phyloP scores from a whole-genome alignment of 306 rosid genomes.

The Abrus precatorius region DNA sequence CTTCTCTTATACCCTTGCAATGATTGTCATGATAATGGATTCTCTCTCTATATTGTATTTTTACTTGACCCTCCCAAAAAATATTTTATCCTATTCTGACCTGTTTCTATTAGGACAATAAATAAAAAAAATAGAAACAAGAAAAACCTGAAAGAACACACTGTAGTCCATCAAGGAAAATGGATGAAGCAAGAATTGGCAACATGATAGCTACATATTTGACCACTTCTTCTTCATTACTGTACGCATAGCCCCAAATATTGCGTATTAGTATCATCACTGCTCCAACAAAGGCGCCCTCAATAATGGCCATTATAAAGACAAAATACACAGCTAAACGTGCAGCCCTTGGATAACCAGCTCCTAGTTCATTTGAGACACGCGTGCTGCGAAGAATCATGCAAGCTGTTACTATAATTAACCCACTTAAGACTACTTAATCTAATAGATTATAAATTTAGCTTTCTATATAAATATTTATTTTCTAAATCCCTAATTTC shows the following conservation, averaged over 20 bases:
- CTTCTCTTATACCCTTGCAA: too few relatives aligned
- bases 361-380: conserved; percentile 84
- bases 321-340: conserved; percentile 69
- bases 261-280: conserved; percentile 64
- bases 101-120: not conserved
- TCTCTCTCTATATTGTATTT: too few relatives aligned
- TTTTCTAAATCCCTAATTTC: too few relatives aligned
- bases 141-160: conserved; percentile 73
- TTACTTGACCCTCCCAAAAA: too few relatives aligned
- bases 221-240: conserved; percentile 68
- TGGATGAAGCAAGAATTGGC: conserved; percentile 71
- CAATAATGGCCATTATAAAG: conserved; percentile 59
- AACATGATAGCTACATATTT: conserved; percentile 66
- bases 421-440: too few relatives aligned
- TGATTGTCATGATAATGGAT: too few relatives aligned
- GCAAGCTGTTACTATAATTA: not conserved
- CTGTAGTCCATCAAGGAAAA: conserved; percentile 76
- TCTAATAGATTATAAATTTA: too few relatives aligned
- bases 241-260: conserved; percentile 78
- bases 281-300: conserved; percentile 58
- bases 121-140: conserved; percentile 4
- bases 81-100: not conserved
- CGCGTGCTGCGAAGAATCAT: conserved; percentile 60
- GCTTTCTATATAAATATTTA: too few relatives aligned
- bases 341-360: conserved; percentile 66